These are phyloP conservation scores for Daldinia grandis DNA, from an alignment of 495 filamentous ascomycete genomes.

Conservation along the genomic window DNA sequence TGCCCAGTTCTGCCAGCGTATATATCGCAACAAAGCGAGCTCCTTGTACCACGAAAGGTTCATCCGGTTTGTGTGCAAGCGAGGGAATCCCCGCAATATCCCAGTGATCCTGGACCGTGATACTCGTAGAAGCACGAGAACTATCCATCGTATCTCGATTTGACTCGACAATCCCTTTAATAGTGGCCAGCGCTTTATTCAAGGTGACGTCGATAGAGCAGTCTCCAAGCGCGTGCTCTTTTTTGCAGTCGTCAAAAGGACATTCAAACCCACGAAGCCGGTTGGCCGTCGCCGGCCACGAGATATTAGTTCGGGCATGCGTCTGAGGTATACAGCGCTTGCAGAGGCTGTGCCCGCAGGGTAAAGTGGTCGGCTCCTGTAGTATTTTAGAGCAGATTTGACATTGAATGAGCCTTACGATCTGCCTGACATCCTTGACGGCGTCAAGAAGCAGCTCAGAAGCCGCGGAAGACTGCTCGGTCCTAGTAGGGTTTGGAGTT, in stretches of 20 bases:
- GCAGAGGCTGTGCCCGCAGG: constrained; percentile 85
- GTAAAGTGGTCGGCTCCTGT: constrained; percentile 74
- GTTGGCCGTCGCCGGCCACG: constrained; percentile 72
- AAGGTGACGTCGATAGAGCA: constrained; percentile 80
- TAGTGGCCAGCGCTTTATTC: constrained; percentile 65
- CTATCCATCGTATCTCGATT: constrained; percentile 44
- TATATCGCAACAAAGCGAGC: constrained; percentile 70
- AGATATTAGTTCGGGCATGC: constrained; percentile 69
- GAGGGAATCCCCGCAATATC: constrained; percentile 53
- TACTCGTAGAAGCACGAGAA: constrained; percentile 41
- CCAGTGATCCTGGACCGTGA: constrained; percentile 55
- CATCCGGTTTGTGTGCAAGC: constrained; percentile 44
- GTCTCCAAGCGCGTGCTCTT: constrained; percentile 78
- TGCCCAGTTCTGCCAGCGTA: constrained; percentile 36
- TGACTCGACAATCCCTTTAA: constrained; percentile 58
- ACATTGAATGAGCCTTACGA: constrained; percentile 80
- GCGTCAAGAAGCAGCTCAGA: constrained; percentile 33
- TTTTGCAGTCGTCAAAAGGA: constrained; percentile 69
- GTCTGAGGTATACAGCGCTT: constrained; percentile 74
- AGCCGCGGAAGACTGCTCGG: constrained; percentile 24
- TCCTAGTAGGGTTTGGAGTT: constrained; percentile 11
- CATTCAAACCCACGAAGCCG: constrained; percentile 75
- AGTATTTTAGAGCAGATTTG: constrained; percentile 74
- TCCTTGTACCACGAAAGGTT: constrained; percentile 52
- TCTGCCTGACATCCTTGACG: constrained; percentile 50